Evolutionary conservation across 1,139 yeast species (phyloP).

Genomic region (Arxiozyma slooffiae): DNA sequence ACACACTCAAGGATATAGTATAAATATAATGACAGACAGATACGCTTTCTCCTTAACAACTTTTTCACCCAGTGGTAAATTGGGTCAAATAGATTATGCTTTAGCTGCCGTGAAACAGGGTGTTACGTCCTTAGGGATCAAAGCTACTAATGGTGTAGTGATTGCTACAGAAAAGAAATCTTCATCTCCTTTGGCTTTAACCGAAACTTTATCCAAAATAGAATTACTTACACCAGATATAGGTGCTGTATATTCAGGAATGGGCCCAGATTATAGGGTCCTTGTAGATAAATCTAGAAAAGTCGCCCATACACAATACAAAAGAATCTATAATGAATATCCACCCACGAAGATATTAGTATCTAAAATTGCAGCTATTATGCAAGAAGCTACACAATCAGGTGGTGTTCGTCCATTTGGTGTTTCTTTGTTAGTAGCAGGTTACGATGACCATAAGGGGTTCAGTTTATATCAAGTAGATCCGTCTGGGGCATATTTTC

Average conservation of each 20-base stretch:
- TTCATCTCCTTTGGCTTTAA: constrained; percentile 64
- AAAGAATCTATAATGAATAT: constrained; percentile 87
- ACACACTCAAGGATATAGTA: no score
- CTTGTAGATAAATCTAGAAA: constrained; percentile 89
- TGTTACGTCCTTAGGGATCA: constrained; percentile 94
- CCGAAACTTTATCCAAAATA: constrained; percentile 69
- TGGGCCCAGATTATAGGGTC: constrained; percentile 98
- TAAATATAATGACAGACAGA: constrained; percentile 68
- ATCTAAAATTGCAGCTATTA: constrained; percentile 87
- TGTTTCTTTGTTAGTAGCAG: constrained; percentile 87
- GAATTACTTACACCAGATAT: constrained; percentile 86
- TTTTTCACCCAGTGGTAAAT: constrained; percentile 94
- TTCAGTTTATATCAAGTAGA: constrained; percentile 92
- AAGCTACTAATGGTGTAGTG: constrained; percentile 92
- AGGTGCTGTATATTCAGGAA: constrained; percentile 94
- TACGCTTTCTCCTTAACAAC: constrained; percentile 95
- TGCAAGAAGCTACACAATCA: constrained; percentile 97
- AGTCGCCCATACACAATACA: constrained; percentile 85
- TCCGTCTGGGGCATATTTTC: constrained; percentile 96
- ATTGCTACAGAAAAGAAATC: constrained; percentile 94
- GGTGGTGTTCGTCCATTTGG: constrained; percentile 63
- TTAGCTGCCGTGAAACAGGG: constrained; percentile 96
- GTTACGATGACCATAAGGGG: constrained; percentile 74
- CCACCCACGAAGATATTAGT: constrained; percentile 95
- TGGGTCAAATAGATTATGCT: constrained; percentile 96